phyloP scores from a whole-genome alignment of 441 rosid genomes.

The Adansonia madagascariensis region DNA sequence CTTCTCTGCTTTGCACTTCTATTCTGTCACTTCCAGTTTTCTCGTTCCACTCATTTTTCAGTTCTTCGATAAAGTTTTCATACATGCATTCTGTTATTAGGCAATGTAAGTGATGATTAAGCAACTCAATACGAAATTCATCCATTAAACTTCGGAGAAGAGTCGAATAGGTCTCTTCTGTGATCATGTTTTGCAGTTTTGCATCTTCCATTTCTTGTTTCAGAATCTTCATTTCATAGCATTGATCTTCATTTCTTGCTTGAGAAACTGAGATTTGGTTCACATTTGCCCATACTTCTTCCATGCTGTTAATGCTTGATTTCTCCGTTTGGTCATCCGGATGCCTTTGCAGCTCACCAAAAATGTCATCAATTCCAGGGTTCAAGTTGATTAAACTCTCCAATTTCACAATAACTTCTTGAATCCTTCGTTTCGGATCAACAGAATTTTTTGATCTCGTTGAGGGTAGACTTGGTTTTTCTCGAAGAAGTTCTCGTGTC shows the following conservation, averaged over 20 bases:
- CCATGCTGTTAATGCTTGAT: conserved; percentile 31
- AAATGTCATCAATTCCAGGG: conserved; percentile 33
- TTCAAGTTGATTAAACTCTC: conserved; percentile 47
- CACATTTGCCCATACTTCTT: conserved; percentile 49
- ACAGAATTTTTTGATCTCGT: conserved; percentile 39
- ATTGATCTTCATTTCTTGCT: conserved; percentile 32
- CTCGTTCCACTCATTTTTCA: conserved; percentile 32
- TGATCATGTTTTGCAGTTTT: conserved; percentile 36
- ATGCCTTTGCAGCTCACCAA: conserved; percentile 21
- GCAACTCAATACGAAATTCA: conserved; percentile 30
- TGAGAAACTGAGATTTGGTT: conserved; percentile 35
- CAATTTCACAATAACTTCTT: conserved; percentile 44
- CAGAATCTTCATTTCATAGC: conserved; percentile 33
- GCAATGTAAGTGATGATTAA: conserved; percentile 29
- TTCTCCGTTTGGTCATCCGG: conserved; percentile 14
- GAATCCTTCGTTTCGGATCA: conserved; percentile 41
- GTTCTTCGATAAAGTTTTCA: conserved; percentile 33
- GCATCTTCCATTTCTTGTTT: conserved; percentile 49
- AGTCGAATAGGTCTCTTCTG: conserved; percentile 48
- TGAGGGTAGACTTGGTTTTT: conserved; percentile 30
- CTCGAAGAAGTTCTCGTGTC: conserved; percentile 34
- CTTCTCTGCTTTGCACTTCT: too few relatives aligned
- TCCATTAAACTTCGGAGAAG: conserved; percentile 40
- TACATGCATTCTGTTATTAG: conserved; percentile 36
- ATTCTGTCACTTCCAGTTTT: conserved; percentile 22